Conservation (phyloP, 2,329 filamentous ascomycete species). For the Fusarium chaquense region DNA sequence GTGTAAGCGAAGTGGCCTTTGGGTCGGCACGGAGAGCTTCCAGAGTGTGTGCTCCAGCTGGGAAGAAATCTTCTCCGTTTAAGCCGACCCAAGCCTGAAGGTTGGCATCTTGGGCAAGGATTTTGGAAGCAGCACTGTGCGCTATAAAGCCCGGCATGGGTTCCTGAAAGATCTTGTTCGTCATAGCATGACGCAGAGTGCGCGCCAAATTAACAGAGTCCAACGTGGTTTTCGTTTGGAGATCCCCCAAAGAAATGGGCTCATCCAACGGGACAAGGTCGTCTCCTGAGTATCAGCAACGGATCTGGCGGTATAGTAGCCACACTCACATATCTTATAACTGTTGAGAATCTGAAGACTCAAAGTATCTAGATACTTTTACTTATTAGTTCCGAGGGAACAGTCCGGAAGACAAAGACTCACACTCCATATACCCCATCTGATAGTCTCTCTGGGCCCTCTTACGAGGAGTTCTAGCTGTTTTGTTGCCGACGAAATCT, state of each 20-base stretch:
- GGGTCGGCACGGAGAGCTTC: constrained; percentile 60
- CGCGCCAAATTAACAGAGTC: constrained; percentile 64
- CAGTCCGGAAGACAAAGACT: constrained; percentile 41
- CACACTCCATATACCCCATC: constrained; percentile 66
- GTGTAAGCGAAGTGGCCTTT: constrained; percentile 61
- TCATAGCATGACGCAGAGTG: constrained; percentile 68
- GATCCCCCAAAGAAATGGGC: constrained; percentile 60
- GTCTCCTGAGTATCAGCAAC: constrained; percentile 50
- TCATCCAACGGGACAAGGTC: constrained; percentile 62
- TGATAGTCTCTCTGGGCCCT: constrained; percentile 63
- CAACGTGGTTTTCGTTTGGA: constrained; percentile 59
- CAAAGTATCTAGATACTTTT: constrained; percentile 63
- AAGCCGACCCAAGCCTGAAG: constrained; percentile 68
- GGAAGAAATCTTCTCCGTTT: constrained; percentile 66
- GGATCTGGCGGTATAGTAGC: background rate
- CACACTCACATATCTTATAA: constrained; percentile 60
- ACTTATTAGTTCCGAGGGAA: constrained; percentile 22
- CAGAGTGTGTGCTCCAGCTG: constrained; percentile 61
- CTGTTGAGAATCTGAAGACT: constrained; percentile 64
- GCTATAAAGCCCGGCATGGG: constrained; percentile 62
- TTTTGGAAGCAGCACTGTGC: constrained; percentile 66
- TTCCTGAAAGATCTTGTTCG: constrained; percentile 67
- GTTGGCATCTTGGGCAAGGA: constrained; percentile 61
- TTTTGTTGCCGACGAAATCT: constrained; percentile 62
- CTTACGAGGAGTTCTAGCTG: constrained; percentile 62